phyloP scores from a whole-genome alignment of 176 grass and related monocot genomes.

The Eremochloa ophiuroides region DNA sequence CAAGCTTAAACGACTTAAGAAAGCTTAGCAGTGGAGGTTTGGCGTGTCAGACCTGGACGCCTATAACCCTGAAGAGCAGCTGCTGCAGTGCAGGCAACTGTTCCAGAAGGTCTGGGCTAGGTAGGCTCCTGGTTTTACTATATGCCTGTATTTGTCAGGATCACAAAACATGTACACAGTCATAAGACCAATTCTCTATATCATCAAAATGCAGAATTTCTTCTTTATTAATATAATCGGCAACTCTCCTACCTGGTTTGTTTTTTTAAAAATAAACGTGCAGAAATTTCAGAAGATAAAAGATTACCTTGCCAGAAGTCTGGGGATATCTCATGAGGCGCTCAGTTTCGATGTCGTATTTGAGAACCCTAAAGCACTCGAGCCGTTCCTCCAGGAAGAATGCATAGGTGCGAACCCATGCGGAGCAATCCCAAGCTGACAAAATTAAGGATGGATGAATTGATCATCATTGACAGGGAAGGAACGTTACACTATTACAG shows the following conservation, averaged over 20 bases:
- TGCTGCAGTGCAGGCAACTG: constrained; percentile 91
- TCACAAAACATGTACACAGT: no score
- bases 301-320: constrained; percentile 42
- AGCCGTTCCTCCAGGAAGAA: constrained; percentile 85
- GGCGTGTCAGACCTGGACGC: constrained; percentile 54
- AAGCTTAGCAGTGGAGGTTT: background rate
- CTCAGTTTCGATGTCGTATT: constrained; percentile 90
- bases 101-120: constrained; percentile 70
- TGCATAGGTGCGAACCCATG: constrained; percentile 84
- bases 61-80: constrained; percentile 73
- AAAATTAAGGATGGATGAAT: background rate
- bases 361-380: constrained; percentile 72
- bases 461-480: background rate
- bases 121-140: constrained; percentile 71
- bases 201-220: no score
- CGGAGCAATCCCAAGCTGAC: constrained; percentile 90
- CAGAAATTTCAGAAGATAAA: background rate
- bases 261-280: no score
- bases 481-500: background rate
- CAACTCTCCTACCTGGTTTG: no score
- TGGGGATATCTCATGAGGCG: constrained; percentile 53
- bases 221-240: no score
- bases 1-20: background rate
- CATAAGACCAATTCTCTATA: no score
- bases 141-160: constrained; percentile 37